A percentile compares a stretch with the other conserved stretches of the same genome.
Conservation (phyloP, 2,329 filamentous ascomycete species). For the Capronia coronata region DNA sequence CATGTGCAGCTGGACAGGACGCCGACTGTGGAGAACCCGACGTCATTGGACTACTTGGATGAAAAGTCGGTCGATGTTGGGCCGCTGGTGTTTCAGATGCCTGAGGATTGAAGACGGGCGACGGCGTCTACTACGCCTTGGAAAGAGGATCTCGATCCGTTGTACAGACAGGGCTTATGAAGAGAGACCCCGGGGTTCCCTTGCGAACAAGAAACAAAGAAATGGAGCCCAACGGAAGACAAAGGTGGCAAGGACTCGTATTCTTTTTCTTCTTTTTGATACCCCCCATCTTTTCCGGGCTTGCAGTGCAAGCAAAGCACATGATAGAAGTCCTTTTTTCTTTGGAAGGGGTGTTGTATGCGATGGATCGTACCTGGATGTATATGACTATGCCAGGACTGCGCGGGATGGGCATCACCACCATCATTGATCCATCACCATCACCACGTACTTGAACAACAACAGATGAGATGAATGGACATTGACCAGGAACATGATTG, state of each 20-base stretch:
- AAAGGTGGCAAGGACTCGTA: too few relatives aligned
- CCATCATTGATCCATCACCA: too few relatives aligned
- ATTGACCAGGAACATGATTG: too few relatives aligned
- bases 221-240: too few relatives aligned
- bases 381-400: not conserved
- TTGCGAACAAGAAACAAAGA: too few relatives aligned
- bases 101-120: slow-evolving; percentile 20
- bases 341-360: not conserved
- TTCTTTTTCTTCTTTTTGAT: slow-evolving; percentile 7
- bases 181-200: too few relatives aligned
- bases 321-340: not conserved
- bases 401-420: too few relatives aligned
- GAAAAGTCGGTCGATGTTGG: slow-evolving; percentile 18
- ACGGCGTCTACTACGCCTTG: too few relatives aligned
- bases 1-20: slow-evolving; percentile 23
- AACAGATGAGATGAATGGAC: too few relatives aligned
- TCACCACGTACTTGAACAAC: too few relatives aligned
- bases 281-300: not conserved
- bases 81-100: slow-evolving; percentile 20
- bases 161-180: too few relatives aligned
- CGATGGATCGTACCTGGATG: not conserved
- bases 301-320: not conserved
- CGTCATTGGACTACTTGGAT: slow-evolving; percentile 18
- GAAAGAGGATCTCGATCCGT: too few relatives aligned
- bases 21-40: slow-evolving; percentile 13